Evolutionary conservation across 2,329 filamentous ascomycete genomes (phyloP).

Genomic region (Colletotrichum spinosum): DNA sequence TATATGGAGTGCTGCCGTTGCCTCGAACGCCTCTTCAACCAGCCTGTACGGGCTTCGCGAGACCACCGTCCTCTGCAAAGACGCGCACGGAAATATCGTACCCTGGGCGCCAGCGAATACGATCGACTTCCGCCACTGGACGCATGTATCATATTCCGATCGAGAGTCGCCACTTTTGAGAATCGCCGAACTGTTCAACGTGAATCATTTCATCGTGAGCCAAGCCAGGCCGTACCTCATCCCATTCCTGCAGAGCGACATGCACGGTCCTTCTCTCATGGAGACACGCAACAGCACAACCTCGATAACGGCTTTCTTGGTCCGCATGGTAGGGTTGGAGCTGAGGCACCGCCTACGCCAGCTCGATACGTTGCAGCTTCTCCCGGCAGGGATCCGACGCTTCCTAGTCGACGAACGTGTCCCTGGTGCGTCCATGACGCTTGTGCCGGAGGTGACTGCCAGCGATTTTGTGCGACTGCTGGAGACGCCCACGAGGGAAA

Average conservation of each 20-base stretch:
- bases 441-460: constrained; percentile 82
- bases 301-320: constrained; percentile 68
- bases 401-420: constrained; percentile 87
- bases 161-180: constrained; percentile 74
- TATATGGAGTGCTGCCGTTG: constrained; percentile 83
- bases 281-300: constrained; percentile 69
- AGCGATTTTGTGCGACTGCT: constrained; percentile 82
- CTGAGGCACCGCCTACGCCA: constrained; percentile 84
- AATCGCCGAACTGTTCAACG: constrained; percentile 87
- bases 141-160: constrained; percentile 72
- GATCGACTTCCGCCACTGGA: constrained; percentile 75
- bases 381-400: constrained; percentile 77
- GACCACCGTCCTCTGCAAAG: constrained; percentile 79
- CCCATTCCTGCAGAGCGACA: constrained; percentile 84
- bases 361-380: constrained; percentile 79
- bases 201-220: constrained; percentile 95
- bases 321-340: constrained; percentile 79
- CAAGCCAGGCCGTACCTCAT: constrained; percentile 92
- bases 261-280: constrained; percentile 77
- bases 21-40: constrained; percentile 76
- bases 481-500: constrained; percentile 82
- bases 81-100: constrained; percentile 76
- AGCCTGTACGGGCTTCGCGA: constrained; percentile 74
- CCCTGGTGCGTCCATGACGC: constrained; percentile 80
- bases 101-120: constrained; percentile 78